These are phyloP conservation scores for Alternaria triticimaculans DNA, from an alignment of 2,329 filamentous ascomycete genomes.

Conservation along the genomic window DNA sequence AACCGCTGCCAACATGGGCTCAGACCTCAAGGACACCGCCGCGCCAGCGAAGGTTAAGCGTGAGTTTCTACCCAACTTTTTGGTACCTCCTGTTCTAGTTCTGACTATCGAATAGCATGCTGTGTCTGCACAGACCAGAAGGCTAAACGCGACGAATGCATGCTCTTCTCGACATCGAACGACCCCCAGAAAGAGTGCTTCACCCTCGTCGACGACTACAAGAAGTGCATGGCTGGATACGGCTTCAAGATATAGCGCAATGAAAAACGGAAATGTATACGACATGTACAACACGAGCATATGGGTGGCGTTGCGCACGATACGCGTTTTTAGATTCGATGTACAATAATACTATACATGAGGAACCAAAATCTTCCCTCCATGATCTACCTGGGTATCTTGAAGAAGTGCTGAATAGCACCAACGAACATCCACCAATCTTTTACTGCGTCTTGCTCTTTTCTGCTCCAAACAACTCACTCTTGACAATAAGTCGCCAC, in stretches of 20 bases:
- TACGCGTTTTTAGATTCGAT: constrained; percentile 26
- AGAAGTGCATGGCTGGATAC: constrained; percentile 88
- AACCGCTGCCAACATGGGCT: constrained; percentile 53
- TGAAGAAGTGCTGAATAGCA: constrained; percentile 16
- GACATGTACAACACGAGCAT: constrained; percentile 42
- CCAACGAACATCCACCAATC: not conserved
- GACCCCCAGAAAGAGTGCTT: constrained; percentile 86
- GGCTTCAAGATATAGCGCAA: constrained; percentile 71
- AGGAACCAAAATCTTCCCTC: constrained; percentile 40
- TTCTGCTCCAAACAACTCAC: constrained; percentile 52
- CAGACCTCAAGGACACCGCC: constrained; percentile 51
- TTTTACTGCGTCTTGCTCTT: constrained; percentile 52
- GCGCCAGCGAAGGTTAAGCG: constrained; percentile 54
- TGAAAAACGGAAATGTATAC: constrained; percentile 32
- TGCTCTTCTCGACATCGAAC: constrained; percentile 89
- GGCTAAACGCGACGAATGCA: constrained; percentile 91
- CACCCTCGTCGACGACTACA: constrained; percentile 83
- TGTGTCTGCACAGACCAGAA: constrained; percentile 98
- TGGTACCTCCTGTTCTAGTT: not conserved
- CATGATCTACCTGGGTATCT: constrained; percentile 27
- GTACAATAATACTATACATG: constrained; percentile 26
- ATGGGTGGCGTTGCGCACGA: constrained; percentile 40
- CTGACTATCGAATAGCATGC: constrained; percentile 68
- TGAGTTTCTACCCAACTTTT: not conserved
- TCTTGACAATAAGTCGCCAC: constrained; percentile 69